Evolutionary conservation across 2,329 filamentous ascomycete species (phyloP).

Genomic region (Capronia epimyces): DNA sequence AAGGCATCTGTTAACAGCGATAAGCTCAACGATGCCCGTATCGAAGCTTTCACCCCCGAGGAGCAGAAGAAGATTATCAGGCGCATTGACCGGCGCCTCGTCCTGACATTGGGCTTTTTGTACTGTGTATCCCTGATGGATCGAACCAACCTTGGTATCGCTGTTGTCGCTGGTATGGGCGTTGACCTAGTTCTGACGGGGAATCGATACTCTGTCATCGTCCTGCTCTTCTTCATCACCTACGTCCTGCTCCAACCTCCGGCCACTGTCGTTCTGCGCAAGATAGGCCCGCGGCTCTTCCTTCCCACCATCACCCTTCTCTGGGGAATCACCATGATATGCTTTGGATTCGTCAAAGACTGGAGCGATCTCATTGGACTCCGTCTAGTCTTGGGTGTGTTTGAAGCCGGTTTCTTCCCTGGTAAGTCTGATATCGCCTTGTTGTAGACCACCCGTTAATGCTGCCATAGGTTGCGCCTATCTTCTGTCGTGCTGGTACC

Average conservation of each 20-base stretch:
- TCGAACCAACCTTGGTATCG: constrained; percentile 68
- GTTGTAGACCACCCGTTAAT: background rate
- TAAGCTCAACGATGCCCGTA: constrained; percentile 16
- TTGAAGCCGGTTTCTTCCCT: constrained; percentile 65
- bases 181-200: constrained; percentile 24
- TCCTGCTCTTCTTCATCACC: constrained; percentile 67
- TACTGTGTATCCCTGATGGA: constrained; percentile 77
- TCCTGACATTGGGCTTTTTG: constrained; percentile 58
- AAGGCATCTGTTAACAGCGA: constrained; percentile 11
- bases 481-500: constrained; percentile 69
- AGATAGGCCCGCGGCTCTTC: constrained; percentile 48
- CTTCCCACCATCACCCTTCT: constrained; percentile 38
- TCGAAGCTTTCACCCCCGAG: constrained; percentile 33
- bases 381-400: constrained; percentile 53
- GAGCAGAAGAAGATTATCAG: constrained; percentile 65
- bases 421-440: constrained; percentile 32
- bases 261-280: constrained; percentile 62
- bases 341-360: constrained; percentile 32
- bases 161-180: constrained; percentile 58
- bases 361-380: constrained; percentile 28
- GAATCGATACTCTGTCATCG: constrained; percentile 53
- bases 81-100: constrained; percentile 62
- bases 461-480: constrained; percentile 67
- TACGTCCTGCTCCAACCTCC: constrained; percentile 69
- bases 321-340: constrained; percentile 42